phyloP scores from a whole-genome alignment of 257 asterid genomes.

The Lithospermum erythrorhizon region DNA sequence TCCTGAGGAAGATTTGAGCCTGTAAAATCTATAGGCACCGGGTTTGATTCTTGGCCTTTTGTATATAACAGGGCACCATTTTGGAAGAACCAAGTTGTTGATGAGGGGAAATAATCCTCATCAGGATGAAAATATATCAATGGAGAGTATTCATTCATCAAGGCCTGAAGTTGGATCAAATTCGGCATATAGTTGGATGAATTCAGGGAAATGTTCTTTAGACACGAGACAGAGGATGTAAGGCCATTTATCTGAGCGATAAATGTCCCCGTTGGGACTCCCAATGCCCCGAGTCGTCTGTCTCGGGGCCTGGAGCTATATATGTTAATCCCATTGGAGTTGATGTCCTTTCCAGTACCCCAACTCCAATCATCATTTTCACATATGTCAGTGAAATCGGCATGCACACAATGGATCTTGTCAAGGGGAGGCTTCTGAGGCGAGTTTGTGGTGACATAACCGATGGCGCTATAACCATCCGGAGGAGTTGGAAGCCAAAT shows the following conservation, averaged over 20 bases:
- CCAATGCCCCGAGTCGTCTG: not conserved
- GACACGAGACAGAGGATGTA: not conserved
- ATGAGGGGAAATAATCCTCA: not conserved
- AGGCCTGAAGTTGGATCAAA: not conserved
- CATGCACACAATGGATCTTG: not conserved
- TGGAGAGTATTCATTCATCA: not conserved
- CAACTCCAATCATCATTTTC: not conserved
- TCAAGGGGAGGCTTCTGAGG: not conserved
- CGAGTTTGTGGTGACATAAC: not conserved
- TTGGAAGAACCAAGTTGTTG: not conserved
- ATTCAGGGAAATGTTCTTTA: not conserved
- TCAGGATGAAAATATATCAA: not conserved
- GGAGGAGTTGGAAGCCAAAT: constrained; percentile 30
- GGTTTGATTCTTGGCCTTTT: not conserved
- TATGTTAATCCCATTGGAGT: not conserved
- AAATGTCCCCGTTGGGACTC: not conserved
- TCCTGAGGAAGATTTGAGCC: not conserved
- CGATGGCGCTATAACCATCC: constrained; percentile 18
- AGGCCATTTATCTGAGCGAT: not conserved
- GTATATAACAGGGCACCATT: not conserved
- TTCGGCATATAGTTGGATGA: not conserved
- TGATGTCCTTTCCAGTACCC: not conserved
- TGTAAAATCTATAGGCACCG: not conserved
- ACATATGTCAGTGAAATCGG: not conserved
- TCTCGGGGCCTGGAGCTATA: not conserved